A percentile compares a stretch with the other conserved stretches of the same genome.
Evolutionary conservation across 2,329 filamentous ascomycete genomes (phyloP).

Genomic region (Fusarium oxysporum): DNA sequence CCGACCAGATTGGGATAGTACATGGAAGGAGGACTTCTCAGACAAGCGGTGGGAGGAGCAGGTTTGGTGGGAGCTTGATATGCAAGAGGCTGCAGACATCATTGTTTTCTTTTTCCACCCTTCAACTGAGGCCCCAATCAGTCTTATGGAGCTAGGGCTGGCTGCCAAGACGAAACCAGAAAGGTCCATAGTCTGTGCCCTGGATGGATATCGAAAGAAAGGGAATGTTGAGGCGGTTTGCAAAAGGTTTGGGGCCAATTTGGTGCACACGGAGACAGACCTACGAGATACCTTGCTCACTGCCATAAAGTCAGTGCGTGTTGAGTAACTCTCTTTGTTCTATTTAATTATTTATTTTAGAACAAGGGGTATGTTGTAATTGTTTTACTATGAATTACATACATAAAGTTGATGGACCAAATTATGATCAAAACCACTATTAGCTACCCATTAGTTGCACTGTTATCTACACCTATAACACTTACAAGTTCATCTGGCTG

Average conservation of each 20-base stretch:
- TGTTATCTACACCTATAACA: no score
- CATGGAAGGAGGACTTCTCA: slow-evolving; percentile 62
- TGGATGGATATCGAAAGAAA: slow-evolving; percentile 64
- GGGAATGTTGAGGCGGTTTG: slow-evolving; percentile 72
- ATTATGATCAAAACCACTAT: no score
- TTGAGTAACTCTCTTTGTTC: no score
- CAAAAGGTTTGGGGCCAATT: slow-evolving; percentile 51
- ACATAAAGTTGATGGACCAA: no score
- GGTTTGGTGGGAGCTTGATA: slow-evolving; percentile 71
- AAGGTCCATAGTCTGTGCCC: slow-evolving; percentile 66
- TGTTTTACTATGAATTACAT: no score
- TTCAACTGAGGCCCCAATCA: slow-evolving; percentile 65
- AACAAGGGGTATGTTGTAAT: no score
- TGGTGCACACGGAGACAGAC: no score
- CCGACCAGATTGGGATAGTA: slow-evolving; percentile 66
- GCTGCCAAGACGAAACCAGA: slow-evolving; percentile 56
- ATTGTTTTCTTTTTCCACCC: slow-evolving; percentile 68
- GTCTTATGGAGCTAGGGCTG: slow-evolving; percentile 70
- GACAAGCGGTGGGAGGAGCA: slow-evolving; percentile 63
- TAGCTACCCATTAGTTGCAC: no score
- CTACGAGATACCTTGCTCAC: no score
- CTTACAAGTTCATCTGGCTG: no score
- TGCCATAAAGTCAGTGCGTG: no score
- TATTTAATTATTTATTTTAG: no score
- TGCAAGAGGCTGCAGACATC: slow-evolving; percentile 63